Evolutionary conservation across 805 yeast species (phyloP).

Genomic region (Sugiyamaella lignohabitans): DNA sequence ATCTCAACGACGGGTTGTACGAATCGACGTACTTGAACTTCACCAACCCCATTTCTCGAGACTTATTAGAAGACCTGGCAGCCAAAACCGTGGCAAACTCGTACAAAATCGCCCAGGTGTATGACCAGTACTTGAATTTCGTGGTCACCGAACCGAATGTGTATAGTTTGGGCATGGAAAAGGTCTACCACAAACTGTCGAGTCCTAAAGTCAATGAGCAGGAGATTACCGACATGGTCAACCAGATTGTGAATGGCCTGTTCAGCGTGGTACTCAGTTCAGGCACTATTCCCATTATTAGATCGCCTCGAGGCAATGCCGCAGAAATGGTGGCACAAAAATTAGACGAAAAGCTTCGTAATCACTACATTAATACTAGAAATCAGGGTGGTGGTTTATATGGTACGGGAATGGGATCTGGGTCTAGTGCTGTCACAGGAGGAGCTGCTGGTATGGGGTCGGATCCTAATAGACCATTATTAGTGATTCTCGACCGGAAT

Average conservation of each 20-base stretch:
- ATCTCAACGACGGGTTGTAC: conserved; percentile 67
- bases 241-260: conserved; percentile 68
- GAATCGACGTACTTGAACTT: conserved; percentile 79
- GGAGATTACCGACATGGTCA: conserved; percentile 61
- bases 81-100: conserved; percentile 66
- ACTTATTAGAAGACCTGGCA: conserved; percentile 81
- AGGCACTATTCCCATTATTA: conserved; percentile 77
- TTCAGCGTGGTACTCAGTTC: conserved; percentile 73
- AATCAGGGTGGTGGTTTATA: conserved; percentile 15
- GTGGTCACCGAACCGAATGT: conserved; percentile 89
- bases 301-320: conserved; percentile 90
- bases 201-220: conserved; percentile 69
- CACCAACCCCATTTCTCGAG: conserved; percentile 71
- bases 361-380: conserved; percentile 65
- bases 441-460: conserved; percentile 19
- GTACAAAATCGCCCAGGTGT: conserved; percentile 74
- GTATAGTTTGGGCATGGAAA: conserved; percentile 66
- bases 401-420: conserved; percentile 18
- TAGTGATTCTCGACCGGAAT: conserved; percentile 79
- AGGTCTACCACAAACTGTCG: conserved; percentile 63
- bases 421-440: conserved; percentile 7
- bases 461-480: conserved; percentile 58
- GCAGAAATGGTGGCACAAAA: conserved; percentile 90
- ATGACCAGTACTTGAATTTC: conserved; percentile 88
- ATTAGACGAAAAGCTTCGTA: conserved; percentile 76